Evolutionary conservation across 2,329 filamentous ascomycete genomes (phyloP), one percentile per base, ranked within the genome.

Genomic region (Aspergillus aculeatinus): DNA sequence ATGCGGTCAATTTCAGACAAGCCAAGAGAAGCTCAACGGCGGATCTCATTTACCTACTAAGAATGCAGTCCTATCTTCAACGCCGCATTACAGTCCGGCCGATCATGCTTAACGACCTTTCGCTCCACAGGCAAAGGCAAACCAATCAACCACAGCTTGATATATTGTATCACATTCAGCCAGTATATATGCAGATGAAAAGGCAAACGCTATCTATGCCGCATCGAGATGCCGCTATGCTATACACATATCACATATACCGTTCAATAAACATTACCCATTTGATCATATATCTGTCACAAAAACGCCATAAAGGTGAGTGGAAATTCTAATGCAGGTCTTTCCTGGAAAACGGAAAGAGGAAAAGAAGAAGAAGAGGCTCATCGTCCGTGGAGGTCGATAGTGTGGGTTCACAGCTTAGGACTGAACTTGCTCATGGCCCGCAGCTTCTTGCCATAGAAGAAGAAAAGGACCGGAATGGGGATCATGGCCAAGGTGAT

Each of bases 391-490:
- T n/a, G 16, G 42, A 42, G 21, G 11, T 50, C 11, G n/a, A 21
- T 49, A 27, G 16, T n/a, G 9, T 21, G 23, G 23, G 23, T 27
- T 61, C 54, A 68, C n/a, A 69, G 60, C 59, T 68, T 69, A 4
- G 71, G 71, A 25, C 67, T 67, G 59, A 72, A 83, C 62, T 75
- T 74, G 70, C 79, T 82, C 72, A 70, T 79, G 9, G 63, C 72
- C 64, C 81, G 73, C 65, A 83, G 71, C 60, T 51, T 70, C 62
- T 75, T 74, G 0, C 81, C 81, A 68, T 76, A 82, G 48, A 70
- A 72, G 72, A 78, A 82, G 63, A 83, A 72, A 59, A 82, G 59
- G 19, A 81, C 70, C 4, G 81, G 81, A 21, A 80, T 77, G 3
- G 80, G 81, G 21, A 81, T 66, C 68, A 77, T 73, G 5, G 69